Conservation (phyloP, 2,329 filamentous ascomycete species). For the Fusarium sulawesiense region DNA sequence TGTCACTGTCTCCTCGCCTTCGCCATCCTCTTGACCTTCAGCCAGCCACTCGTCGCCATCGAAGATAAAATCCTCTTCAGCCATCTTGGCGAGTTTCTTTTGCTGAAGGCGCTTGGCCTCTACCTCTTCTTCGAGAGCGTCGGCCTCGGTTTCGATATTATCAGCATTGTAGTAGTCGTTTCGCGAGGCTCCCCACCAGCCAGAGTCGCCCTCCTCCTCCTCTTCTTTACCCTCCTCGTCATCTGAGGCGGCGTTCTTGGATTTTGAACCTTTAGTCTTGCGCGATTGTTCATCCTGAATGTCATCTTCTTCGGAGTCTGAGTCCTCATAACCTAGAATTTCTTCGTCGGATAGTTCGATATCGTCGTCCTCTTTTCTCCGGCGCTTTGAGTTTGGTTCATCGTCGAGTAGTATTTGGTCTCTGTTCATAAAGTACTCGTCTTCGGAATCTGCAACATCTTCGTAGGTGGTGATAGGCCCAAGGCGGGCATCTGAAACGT, state of each 20-base stretch:
- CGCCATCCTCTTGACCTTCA: conserved; percentile 62
- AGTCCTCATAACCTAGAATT: conserved; percentile 62
- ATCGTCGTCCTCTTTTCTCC: conserved; percentile 77
- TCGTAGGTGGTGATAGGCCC: conserved; percentile 73
- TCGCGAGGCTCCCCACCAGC: conserved; percentile 87
- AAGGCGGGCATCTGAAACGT: conserved; percentile 71
- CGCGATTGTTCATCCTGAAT: conserved; percentile 51
- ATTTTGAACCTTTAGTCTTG: conserved; percentile 50
- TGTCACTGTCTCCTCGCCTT: conserved; percentile 74
- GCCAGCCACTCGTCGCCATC: conserved; percentile 88
- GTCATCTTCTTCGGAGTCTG: conserved; percentile 60
- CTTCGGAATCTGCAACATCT: conserved; percentile 92
- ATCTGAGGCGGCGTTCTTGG: conserved; percentile 52
- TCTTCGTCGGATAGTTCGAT: conserved; percentile 73
- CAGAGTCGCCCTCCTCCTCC: conserved; percentile 69
- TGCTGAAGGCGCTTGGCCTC: conserved; percentile 90
- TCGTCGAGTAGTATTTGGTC: conserved; percentile 91
- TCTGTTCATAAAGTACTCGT: conserved; percentile 88
- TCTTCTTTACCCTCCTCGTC: conserved; percentile 68
- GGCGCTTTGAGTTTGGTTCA: conserved; percentile 79
- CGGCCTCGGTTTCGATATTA: conserved; percentile 70
- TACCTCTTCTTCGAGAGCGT: conserved; percentile 88
- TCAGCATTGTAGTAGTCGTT: conserved; percentile 96
- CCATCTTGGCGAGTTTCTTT: conserved; percentile 90
- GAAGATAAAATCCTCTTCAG: conserved; percentile 91